phyloP scores from a whole-genome alignment of 768 basidiomycete species.

The Pleurotus giganteus region DNA sequence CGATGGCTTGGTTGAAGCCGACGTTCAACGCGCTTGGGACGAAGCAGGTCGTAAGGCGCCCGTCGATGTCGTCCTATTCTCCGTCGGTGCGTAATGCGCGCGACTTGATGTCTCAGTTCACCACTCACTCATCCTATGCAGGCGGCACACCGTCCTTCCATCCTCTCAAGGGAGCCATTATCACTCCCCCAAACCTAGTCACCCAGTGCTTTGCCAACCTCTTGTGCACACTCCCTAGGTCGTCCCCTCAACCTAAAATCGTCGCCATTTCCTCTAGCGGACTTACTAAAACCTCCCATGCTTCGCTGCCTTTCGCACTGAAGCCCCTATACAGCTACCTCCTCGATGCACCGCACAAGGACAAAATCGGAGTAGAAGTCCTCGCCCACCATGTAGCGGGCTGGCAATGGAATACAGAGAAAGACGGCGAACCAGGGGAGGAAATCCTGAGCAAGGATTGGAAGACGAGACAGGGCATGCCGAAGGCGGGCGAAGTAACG shows the following conservation, averaged over 20 bases:
- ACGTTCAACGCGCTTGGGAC: constrained; percentile 53
- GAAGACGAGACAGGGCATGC: constrained; percentile 40
- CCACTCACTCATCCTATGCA: constrained; percentile 21
- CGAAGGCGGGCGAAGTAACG: constrained; percentile 40
- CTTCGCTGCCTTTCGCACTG: constrained; percentile 43
- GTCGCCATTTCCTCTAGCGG: constrained; percentile 55
- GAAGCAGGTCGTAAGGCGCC: constrained; percentile 26
- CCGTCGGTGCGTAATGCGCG: constrained; percentile 46
- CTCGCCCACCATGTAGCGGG: constrained; percentile 46
- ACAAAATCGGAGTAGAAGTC: constrained; percentile 63
- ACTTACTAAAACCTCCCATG: constrained; percentile 42
- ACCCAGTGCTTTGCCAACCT: constrained; percentile 55
- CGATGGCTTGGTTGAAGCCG: constrained; percentile 52
- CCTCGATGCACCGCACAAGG: constrained; percentile 46
- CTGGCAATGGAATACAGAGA: constrained; percentile 42
- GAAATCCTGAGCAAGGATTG: constrained; percentile 45
- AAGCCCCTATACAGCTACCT: constrained; percentile 48
- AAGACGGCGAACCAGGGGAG: constrained; percentile 34
- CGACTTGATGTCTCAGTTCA: not conserved
- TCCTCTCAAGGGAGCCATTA: constrained; percentile 44
- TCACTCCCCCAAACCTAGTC: constrained; percentile 55
- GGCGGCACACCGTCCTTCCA: constrained; percentile 46
- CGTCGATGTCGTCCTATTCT: constrained; percentile 58
- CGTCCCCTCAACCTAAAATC: constrained; percentile 42
- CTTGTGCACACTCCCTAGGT: constrained; percentile 49